Percentiles rank a stretch among this genome's conserved stretches.
phyloP scores from a whole-genome alignment of 2,329 filamentous ascomycete genomes.

The Hawksworthiomyces lignivorus region DNA sequence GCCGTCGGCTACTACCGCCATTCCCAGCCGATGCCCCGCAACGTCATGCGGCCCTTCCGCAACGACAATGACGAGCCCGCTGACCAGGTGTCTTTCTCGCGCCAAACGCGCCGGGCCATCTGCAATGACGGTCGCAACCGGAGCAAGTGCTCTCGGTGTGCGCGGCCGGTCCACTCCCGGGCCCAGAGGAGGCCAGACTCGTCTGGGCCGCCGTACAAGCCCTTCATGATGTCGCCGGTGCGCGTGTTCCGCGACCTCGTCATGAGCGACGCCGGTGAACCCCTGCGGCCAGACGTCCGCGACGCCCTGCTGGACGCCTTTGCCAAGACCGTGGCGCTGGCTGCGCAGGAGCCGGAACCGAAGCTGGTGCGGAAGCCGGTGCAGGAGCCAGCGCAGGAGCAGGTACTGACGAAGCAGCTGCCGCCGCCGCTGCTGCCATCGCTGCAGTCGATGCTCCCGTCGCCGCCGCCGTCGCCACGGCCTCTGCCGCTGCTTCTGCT shows the following conservation, averaged over 20 bases:
- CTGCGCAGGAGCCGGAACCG: not conserved
- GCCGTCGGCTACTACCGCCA: no score
- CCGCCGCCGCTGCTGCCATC: not conserved
- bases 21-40: constrained; percentile 9
- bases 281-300: constrained; percentile 6
- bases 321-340: not conserved
- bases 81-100: not conserved
- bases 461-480: not conserved
- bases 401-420: no score
- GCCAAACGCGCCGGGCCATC: constrained; percentile 4
- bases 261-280: constrained; percentile 10
- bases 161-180: not conserved
- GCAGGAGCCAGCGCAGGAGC: not conserved
- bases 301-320: constrained; percentile 12
- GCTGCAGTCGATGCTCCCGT: not conserved
- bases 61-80: constrained; percentile 12
- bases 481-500: not conserved
- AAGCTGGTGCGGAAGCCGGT: no score
- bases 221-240: constrained; percentile 8
- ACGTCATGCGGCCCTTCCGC: constrained; percentile 9
- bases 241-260: constrained; percentile 15
- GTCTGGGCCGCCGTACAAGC: not conserved
- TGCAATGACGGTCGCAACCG: constrained; percentile 8
- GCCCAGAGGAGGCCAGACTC: no score
- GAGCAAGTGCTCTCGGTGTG: constrained; percentile 8